Evolutionary conservation across 306 rosid species (phyloP).

Genomic region (Prunus fruticosa): DNA sequence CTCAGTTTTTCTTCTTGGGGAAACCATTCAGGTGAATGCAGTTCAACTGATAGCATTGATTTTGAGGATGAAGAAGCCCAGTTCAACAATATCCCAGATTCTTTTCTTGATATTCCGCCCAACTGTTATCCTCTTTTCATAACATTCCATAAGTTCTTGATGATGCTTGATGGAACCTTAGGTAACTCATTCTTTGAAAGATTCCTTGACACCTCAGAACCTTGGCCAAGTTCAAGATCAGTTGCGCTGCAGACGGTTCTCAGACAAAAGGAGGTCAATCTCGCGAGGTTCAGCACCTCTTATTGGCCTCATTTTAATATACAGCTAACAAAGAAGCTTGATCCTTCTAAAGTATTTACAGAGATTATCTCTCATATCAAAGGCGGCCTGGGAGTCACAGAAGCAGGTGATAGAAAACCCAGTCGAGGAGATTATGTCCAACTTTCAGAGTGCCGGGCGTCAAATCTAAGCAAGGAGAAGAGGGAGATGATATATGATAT

Average conservation of each 20-base stretch:
- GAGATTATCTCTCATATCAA: slow-evolving; percentile 76
- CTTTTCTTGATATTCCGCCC: slow-evolving; percentile 49
- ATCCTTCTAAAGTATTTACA: slow-evolving; percentile 55
- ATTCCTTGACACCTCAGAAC: slow-evolving; percentile 31
- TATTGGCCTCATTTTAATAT: slow-evolving; percentile 74
- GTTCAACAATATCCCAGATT: slow-evolving; percentile 51
- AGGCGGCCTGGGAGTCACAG: slow-evolving; percentile 44
- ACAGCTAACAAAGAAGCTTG: slow-evolving; percentile 51
- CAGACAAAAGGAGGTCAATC: slow-evolving; percentile 60
- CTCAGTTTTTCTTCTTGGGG: slow-evolving; percentile 44
- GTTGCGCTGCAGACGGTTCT: slow-evolving; percentile 48
- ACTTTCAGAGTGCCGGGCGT: slow-evolving; percentile 38
- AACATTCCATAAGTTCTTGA: slow-evolving; percentile 66
- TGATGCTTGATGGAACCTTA: slow-evolving; percentile 84
- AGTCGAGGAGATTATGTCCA: slow-evolving; percentile 43
- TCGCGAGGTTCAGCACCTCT: slow-evolving; percentile 51
- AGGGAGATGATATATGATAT: slow-evolving; percentile 56
- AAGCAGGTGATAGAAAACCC: slow-evolving; percentile 40
- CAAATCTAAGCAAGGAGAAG: slow-evolving; percentile 37
- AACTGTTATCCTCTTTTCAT: slow-evolving; percentile 61
- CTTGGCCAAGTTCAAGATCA: slow-evolving; percentile 34
- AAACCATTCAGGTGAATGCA: slow-evolving; percentile 8
- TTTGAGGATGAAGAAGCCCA: slow-evolving; percentile 42
- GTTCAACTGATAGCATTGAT: slow-evolving; percentile 31
- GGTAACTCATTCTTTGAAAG: slow-evolving; percentile 66